A percentile compares a stretch with the other conserved stretches of the same genome.
These are phyloP conservation scores for Aspergillus thermomutatus DNA, from an alignment of 2,329 filamentous ascomycete genomes.

Conservation along the genomic window DNA sequence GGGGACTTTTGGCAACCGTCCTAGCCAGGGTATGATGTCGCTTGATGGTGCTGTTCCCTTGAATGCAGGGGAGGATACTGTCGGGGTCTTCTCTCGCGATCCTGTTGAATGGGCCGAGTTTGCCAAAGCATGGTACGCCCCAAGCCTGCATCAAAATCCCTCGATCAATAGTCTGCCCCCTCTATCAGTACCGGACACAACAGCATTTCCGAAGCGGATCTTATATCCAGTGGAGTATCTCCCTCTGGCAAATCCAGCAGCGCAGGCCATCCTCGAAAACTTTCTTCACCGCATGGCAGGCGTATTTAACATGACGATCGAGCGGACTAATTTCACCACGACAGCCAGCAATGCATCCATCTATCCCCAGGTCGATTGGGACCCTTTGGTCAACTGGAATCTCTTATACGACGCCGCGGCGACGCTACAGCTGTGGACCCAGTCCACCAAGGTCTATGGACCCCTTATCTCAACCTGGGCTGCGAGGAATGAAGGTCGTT, in stretches of 20 bases:
- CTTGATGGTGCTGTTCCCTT: conserved; percentile 45
- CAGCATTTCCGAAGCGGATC: conserved; percentile 12
- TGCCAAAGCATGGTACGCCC: conserved; percentile 11
- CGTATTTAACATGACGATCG: conserved; percentile 23
- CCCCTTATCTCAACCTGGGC: conserved; percentile 7
- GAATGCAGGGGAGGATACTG: conserved; percentile 40
- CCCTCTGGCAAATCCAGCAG: conserved; percentile 18
- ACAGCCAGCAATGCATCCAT: conserved; percentile 6
- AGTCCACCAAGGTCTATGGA: conserved; percentile 2
- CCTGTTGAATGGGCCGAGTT: conserved; percentile 12
- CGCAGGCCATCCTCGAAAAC: conserved; percentile 10
- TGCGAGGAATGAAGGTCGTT: conserved; percentile 3
- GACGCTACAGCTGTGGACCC: conserved; percentile 3
- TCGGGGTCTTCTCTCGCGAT: conserved; percentile 39
- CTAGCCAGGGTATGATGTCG: conserved; percentile 39
- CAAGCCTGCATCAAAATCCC: conserved; percentile 4
- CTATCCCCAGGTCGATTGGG: not conserved
- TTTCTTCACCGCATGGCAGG: conserved; percentile 10
- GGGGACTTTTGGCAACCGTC: conserved; percentile 47
- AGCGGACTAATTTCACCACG: conserved; percentile 18
- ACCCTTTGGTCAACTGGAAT: not conserved
- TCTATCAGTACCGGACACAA: not conserved
- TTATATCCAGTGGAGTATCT: conserved; percentile 17
- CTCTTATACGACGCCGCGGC: not conserved
- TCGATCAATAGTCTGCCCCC: conserved; percentile 4